Evolutionary conservation across 768 basidiomycete genomes (phyloP).

Genomic region (Xerocomellus amylosporus): DNA sequence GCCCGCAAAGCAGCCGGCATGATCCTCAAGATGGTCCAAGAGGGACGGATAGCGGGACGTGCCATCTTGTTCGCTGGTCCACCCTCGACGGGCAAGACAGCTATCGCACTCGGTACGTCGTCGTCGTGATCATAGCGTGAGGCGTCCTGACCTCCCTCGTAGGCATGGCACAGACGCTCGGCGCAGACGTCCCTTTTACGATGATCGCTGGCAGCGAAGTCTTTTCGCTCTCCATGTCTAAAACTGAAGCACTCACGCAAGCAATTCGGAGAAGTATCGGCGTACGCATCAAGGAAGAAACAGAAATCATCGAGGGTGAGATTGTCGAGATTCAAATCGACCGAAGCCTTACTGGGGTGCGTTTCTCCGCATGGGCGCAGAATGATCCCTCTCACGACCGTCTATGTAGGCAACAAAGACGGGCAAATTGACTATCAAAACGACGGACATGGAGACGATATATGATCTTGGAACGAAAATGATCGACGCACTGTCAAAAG

Average conservation of each 20-base stretch:
- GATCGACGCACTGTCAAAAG: slow-evolving; percentile 96
- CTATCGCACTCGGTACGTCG: slow-evolving; percentile 86
- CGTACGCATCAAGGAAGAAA: slow-evolving; percentile 96
- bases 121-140: too few species aligned
- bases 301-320: slow-evolving; percentile 96
- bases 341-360: slow-evolving; percentile 90
- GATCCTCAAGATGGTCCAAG: slow-evolving; percentile 97
- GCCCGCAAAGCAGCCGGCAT: slow-evolving; percentile 97
- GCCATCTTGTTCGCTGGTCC: slow-evolving; percentile 98
- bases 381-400: not conserved
- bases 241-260: slow-evolving; percentile 97
- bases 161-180: slow-evolving; percentile 97
- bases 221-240: slow-evolving; percentile 97
- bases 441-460: slow-evolving; percentile 99
- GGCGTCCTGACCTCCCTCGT: not conserved
- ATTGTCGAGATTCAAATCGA: slow-evolving; percentile 99
- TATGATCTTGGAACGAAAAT: slow-evolving; percentile 99
- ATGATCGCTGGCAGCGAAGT: slow-evolving; percentile 98
- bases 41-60: slow-evolving; percentile 91
- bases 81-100: slow-evolving; percentile 96
- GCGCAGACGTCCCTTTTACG: slow-evolving; percentile 93
- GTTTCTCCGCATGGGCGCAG: slow-evolving; percentile 9
- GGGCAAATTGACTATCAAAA: slow-evolving; percentile 95
- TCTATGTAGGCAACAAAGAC: slow-evolving; percentile 86
- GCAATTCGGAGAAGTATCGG: slow-evolving; percentile 96